phyloP scores from a whole-genome alignment of 345 rosid species.

The Erucastrum elatum region DNA sequence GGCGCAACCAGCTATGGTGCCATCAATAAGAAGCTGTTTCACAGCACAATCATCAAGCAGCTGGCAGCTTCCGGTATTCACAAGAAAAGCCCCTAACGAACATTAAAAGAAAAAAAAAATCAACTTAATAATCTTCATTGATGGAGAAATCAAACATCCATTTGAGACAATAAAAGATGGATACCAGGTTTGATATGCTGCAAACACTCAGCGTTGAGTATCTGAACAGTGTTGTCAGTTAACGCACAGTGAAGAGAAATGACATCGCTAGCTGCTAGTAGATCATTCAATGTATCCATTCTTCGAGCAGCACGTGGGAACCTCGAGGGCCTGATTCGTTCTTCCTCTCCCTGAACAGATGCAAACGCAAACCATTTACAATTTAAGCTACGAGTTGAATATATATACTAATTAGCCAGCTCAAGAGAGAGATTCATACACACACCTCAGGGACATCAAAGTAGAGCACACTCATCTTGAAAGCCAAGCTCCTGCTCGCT shows the following conservation, averaged over 20 bases:
- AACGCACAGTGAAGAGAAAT: slow-evolving; percentile 90
- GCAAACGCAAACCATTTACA: slow-evolving; percentile 16
- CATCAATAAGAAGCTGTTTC: slow-evolving; percentile 93
- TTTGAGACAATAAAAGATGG: not conserved
- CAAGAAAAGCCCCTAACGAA: slow-evolving; percentile 87
- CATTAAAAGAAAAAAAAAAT: not conserved
- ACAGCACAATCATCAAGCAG: slow-evolving; percentile 89
- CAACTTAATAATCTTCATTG: not conserved
- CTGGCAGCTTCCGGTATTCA: slow-evolving; percentile 95
- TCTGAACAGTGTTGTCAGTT: slow-evolving; percentile 89
- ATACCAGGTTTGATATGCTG: slow-evolving; percentile 96
- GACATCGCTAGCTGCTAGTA: slow-evolving; percentile 93
- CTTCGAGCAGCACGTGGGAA: slow-evolving; percentile 95
- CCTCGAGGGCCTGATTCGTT: slow-evolving; percentile 51
- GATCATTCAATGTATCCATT: slow-evolving; percentile 97
- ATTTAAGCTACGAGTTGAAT: not conserved
- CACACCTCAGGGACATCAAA: slow-evolving; percentile 81
- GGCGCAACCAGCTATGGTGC: slow-evolving; percentile 94
- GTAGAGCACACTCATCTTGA: slow-evolving; percentile 95
- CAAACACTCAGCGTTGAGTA: slow-evolving; percentile 89
- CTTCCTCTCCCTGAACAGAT: slow-evolving; percentile 63
- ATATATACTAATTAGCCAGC: not conserved
- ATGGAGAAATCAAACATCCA: slow-evolving; percentile 3
- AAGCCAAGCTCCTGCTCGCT: slow-evolving; percentile 89
- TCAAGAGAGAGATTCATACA: not conserved